Conservation (phyloP, 441 rosid genomes). For the Brassica balearica region DNA sequence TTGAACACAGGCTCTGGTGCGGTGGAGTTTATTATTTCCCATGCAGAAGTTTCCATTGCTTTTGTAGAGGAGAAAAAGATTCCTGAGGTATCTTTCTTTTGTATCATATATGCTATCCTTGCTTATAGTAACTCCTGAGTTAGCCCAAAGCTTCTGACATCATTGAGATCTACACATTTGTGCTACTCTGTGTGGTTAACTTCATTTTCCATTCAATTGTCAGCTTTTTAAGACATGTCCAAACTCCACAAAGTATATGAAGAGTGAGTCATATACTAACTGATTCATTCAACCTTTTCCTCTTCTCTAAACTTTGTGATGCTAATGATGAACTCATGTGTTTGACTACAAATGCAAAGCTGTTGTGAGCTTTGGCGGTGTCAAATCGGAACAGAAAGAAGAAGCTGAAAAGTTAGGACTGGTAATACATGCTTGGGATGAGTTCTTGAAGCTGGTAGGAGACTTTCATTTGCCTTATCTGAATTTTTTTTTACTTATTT, state of each 20-base stretch:
- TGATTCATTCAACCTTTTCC: constrained; percentile 23
- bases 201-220: constrained; percentile 29
- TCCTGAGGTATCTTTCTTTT: constrained; percentile 63
- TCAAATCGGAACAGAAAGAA: constrained; percentile 69
- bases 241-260: constrained; percentile 61
- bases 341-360: constrained; percentile 54
- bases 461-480: constrained; percentile 13
- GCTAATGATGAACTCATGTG: constrained; percentile 24
- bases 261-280: constrained; percentile 61
- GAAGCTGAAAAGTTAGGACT: constrained; percentile 69
- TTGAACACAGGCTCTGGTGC: constrained; percentile 84
- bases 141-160: not conserved
- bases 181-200: constrained; percentile 8
- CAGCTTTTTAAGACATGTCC: constrained; percentile 92
- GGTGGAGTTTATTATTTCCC: constrained; percentile 82
- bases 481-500: not conserved
- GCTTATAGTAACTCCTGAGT: not conserved
- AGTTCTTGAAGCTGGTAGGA: constrained; percentile 74
- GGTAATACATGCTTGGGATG: constrained; percentile 81
- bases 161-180: not conserved
- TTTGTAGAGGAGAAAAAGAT: constrained; percentile 94
- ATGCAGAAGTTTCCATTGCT: constrained; percentile 86
- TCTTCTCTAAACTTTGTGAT: not conserved
- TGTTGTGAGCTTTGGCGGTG: constrained; percentile 92
- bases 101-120: not conserved